Evolutionary conservation across 2,329 filamentous ascomycete species (phyloP), one percentile per base, ranked within the genome.

Genomic region (Fusarium robinianum): DNA sequence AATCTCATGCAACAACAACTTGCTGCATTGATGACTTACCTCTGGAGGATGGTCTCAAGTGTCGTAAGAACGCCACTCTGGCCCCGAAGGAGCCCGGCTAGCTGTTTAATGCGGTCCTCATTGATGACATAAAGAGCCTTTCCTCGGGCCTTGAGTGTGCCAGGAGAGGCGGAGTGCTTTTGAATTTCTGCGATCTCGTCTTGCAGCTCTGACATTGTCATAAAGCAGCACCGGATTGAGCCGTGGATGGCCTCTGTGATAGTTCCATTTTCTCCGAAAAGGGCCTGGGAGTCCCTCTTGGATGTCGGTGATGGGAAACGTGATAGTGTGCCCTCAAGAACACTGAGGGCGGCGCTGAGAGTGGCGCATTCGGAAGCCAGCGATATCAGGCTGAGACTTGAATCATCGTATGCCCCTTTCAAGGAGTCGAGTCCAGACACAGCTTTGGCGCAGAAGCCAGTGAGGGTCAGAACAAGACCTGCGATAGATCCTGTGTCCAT

Each of bases 171-270:
- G n/a, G 12, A 8, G 14, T 31, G 29, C 5, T 18, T 31, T 17
- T 31, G 29, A 31, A 31, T 31, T 17, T 31, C 29, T 16, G 29
- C 29, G 10, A 31, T 17, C 15, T 31, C 29, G 15, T 31, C 29
- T 16, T 31, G 12, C 5, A 31, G 16, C n/a, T 31, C 29, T 17
- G 29, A 31, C 12, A 31, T 31, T n/a, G 29, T 14, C 12, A 31
- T 31, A 10, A 31, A 31, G 15, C 29, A 31, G 8, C 29, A 31
- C 5, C 29, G 29, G 10, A 31, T 31, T 5, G 29, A 31, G 14
- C 8, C 15, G n/a, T 31, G 29, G 5, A 18, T 6, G 8, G 29
- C 29, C 3, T 31, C 29, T 3, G 29, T 18, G 8, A 31, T 6
- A 5, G 29, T 17, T 18, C 29, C 15, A 5, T n/a, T 31, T 31